These are phyloP conservation scores for Gracilariopsis chorda DNA, from an alignment of 23 red algal genomes.

Conservation along the genomic window DNA sequence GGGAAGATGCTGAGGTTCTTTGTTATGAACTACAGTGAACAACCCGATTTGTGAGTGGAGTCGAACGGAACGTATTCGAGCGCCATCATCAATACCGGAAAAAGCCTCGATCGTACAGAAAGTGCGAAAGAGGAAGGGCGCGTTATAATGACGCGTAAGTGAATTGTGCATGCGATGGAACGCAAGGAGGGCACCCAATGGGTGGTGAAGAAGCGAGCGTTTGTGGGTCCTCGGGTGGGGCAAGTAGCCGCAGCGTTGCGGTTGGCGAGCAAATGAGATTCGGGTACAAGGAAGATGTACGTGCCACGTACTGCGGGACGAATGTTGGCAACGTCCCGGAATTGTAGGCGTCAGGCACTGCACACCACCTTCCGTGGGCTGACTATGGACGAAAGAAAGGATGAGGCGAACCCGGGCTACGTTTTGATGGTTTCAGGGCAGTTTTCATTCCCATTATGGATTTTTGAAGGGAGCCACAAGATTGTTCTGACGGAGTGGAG, in stretches of 20 bases:
- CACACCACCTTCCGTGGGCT: not conserved
- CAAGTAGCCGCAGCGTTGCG: slow-evolving; percentile 1
- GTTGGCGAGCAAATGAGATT: not conserved
- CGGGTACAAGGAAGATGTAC: not conserved
- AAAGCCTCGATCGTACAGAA: too few species aligned
- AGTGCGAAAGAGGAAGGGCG: too few species aligned
- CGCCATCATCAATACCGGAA: too few species aligned
- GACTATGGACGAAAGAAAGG: not conserved
- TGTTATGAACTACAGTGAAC: too few species aligned
- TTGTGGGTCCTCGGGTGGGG: not conserved
- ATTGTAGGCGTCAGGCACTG: not conserved
- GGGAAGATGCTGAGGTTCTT: too few species aligned
- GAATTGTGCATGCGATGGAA: too few species aligned
- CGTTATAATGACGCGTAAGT: too few species aligned
- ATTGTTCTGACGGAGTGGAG: not conserved
- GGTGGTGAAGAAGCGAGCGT: too few species aligned
- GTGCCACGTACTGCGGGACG: not conserved
- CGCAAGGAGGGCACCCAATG: too few species aligned
- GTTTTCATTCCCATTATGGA: not conserved
- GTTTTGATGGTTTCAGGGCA: not conserved
- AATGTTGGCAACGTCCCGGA: not conserved
- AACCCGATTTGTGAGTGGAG: too few species aligned
- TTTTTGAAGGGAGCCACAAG: not conserved
- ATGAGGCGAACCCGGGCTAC: not conserved
- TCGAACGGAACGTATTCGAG: too few species aligned